Evolutionary conservation across 257 asterid species (phyloP), one percentile per base, ranked within the genome.

Genomic region (Fraxinus pennsylvanica): DNA sequence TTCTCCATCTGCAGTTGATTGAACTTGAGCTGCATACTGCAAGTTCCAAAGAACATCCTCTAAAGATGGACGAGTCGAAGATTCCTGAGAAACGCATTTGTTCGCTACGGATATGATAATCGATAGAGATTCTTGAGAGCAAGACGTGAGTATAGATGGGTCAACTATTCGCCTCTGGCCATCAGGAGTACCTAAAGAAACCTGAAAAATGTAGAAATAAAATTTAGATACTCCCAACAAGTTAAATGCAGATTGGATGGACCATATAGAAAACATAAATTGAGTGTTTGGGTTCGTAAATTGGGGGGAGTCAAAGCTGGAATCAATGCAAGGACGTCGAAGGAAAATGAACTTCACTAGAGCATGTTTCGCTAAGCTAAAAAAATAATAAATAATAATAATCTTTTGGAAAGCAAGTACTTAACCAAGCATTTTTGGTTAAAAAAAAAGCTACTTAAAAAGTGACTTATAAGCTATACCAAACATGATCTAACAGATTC

Each of bases 21-120:
- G 94, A 76, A 86, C 85, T 81, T 90, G 96, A 81, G 92, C 88
- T 13, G 96, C 96, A 74, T 89, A 88, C 81, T 88, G 91, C 82
- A 91, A 84, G 84, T 89, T 89, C 96, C 92, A 91, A 15, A 90
- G 89, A 32, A 91, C 79, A 21, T 91, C 96, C 82, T 91, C 96
- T 27, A 91, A 88, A 2, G 96, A 87, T 0, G 96, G 96, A 1
- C 92, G 91, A 38, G 78, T 76, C 14, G 88, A 84, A 19, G 96
- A 87, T 75, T 89, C 96, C 0, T 87, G 82, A n/a, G 96, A 87
- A 25, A 90, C 86, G 86, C 94, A 91, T 72, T 90, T 91, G 80
- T 80, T 87, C 21, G 92, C 88, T 38, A 91, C 75, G 17, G 96
- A 90, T 67, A 87, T 59, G 1, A 82, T 88, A 50, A 88, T 83